Evolutionary conservation across 2,329 filamentous ascomycete genomes (phyloP).

Genomic region (Massarina eburnea): DNA sequence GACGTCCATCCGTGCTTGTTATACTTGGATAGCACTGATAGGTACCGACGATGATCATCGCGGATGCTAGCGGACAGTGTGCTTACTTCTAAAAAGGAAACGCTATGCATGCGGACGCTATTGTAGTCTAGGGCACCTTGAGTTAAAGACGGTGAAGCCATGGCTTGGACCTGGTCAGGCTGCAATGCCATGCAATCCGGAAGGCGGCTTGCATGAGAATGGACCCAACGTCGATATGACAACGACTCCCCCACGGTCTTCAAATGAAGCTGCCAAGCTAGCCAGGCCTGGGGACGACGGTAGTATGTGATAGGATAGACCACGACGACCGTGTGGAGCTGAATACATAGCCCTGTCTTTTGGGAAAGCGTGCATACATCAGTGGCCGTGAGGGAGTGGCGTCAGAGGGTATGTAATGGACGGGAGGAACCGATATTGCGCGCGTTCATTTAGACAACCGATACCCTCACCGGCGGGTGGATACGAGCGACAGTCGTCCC

Average conservation of each 20-base stretch:
- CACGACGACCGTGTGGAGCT: not conserved
- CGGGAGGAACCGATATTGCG: too few relatives aligned
- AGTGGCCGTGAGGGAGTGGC: too few relatives aligned
- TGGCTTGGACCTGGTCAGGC: conserved; percentile 2
- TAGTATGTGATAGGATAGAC: not conserved
- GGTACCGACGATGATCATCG: conserved; percentile 20
- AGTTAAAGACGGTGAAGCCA: not conserved
- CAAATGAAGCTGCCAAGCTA: not conserved
- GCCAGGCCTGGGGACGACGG: not conserved
- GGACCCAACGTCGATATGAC: not conserved
- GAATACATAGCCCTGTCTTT: not conserved
- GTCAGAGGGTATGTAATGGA: too few relatives aligned
- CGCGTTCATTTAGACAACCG: not conserved
- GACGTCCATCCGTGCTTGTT: conserved; percentile 6
- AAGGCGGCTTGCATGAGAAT: conserved; percentile 7
- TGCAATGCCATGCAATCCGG: conserved; percentile 1
- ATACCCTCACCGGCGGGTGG: too few relatives aligned
- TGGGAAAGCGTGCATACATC: not conserved
- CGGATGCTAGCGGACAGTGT: conserved; percentile 4
- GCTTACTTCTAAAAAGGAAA: conserved; percentile 17
- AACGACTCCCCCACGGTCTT: not conserved
- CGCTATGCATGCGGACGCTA: conserved; percentile 9
- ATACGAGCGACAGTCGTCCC: too few relatives aligned
- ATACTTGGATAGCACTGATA: conserved; percentile 12
- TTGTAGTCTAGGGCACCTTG: conserved; percentile 1